Evolutionary conservation across 805 yeast species (phyloP).

Genomic region (Wickerhamiella allomyrinae): DNA sequence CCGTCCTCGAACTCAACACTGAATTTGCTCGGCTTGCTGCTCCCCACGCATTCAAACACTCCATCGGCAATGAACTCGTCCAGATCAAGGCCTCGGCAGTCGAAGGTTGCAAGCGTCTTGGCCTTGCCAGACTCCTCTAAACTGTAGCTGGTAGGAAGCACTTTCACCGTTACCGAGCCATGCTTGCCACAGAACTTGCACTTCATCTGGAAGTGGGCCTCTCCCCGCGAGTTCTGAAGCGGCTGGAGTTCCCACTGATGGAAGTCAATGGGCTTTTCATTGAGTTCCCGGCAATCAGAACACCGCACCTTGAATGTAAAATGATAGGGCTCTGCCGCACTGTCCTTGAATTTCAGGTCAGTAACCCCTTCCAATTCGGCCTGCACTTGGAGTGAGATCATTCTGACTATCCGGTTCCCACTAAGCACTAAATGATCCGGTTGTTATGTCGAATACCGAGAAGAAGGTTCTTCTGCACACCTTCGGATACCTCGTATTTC

Average conservation of each 20-base stretch:
- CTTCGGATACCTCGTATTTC: constrained; percentile 9
- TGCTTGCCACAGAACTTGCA: constrained; percentile 49
- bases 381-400: constrained; percentile 23
- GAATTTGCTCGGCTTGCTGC: constrained; percentile 38
- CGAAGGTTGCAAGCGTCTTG: constrained; percentile 48
- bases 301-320: constrained; percentile 65
- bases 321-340: constrained; percentile 47
- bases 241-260: constrained; percentile 38
- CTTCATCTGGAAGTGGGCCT: constrained; percentile 66
- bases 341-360: constrained; percentile 45
- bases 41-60: constrained; percentile 40
- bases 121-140: constrained; percentile 31
- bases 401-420: too few species aligned
- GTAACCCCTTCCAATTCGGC: constrained; percentile 44
- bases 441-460: background rate
- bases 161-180: constrained; percentile 22
- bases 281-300: constrained; percentile 63
- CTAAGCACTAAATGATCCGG: too few species aligned
- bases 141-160: constrained; percentile 21
- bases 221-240: constrained; percentile 60
- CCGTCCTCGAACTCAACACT: constrained; percentile 57
- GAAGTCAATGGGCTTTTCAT: constrained; percentile 55
- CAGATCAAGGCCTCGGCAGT: constrained; percentile 74
- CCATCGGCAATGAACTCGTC: constrained; percentile 57
- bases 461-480: background rate